Percentiles rank a stretch among this genome's conserved stretches.
phyloP scores from a whole-genome alignment of 2,329 filamentous ascomycete genomes.

The Cucurbitaria berberidis region DNA sequence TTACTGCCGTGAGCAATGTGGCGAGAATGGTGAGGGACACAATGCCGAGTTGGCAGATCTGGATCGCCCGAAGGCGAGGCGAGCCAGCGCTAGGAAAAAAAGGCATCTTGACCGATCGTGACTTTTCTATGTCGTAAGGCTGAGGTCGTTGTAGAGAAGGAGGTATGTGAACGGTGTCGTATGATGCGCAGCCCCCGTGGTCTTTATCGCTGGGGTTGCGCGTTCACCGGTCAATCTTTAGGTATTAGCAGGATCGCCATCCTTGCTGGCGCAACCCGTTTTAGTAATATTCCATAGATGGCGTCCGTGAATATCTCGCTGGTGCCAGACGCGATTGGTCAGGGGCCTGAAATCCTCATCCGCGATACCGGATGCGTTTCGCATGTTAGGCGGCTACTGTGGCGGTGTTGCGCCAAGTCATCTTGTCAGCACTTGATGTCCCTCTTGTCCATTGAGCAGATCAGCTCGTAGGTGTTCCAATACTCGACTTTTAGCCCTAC shows the following conservation, averaged over 20 bases:
- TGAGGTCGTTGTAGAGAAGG: background rate
- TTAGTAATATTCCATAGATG: conserved; percentile 13
- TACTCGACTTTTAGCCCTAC: conserved; percentile 1
- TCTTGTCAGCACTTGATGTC: conserved; percentile 4
- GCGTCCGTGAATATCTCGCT: conserved; percentile 13
- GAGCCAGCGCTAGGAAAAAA: conserved; percentile 13
- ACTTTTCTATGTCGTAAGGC: background rate
- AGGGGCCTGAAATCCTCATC: conserved; percentile 15
- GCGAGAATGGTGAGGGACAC: conserved; percentile 18
- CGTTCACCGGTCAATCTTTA: conserved; percentile 31
- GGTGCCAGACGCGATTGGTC: conserved; percentile 13
- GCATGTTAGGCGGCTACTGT: conserved; percentile 15
- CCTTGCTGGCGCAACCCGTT: conserved; percentile 6
- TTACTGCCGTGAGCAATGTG: conserved; percentile 23
- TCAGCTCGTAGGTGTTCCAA: conserved; percentile 6
- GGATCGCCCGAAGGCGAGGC: conserved; percentile 26
- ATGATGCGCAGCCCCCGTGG: background rate
- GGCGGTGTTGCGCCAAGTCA: conserved; percentile 6
- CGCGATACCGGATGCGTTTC: conserved; percentile 21
- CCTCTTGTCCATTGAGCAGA: conserved; percentile 4
- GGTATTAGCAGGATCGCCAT: background rate
- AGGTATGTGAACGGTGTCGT: background rate
- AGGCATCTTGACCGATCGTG: conserved; percentile 12
- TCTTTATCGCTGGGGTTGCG: conserved; percentile 19
- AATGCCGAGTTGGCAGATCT: conserved; percentile 24